Evolutionary conservation across 768 basidiomycete genomes (phyloP), one percentile per base, ranked within the genome.

Genomic region (Dendrothele bispora): DNA sequence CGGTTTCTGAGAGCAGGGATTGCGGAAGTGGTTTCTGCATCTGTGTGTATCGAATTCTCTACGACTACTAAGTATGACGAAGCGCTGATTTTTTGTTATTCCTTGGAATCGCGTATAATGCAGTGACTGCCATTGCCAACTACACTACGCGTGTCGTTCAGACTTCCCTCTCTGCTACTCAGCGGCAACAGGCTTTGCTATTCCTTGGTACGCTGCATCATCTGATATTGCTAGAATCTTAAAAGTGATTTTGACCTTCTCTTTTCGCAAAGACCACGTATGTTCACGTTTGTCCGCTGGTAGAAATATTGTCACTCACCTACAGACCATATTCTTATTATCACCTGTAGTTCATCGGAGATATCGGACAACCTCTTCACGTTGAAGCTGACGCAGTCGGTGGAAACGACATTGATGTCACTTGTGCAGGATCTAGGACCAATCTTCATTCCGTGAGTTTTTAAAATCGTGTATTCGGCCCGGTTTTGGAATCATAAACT

Each of bases 71-170:
- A 22, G 14, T 32, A 8, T n/a, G n/a, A n/a, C n/a, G n/a, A n/a
- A n/a, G n/a, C n/a, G n/a, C n/a, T n/a, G n/a, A n/a, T n/a, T n/a
- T n/a, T n/a, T n/a, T n/a, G n/a, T n/a, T n/a, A n/a, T n/a, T n/a
- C 34, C 20, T 27, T 39, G 18, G 20, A 15, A 22, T 22, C 21
- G 20, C 39, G 39, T 8, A 17, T 17, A 1, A 2, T 15, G 1
- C 43, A 80, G 79, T 80, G 46, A 72, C 68, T 28, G 79, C 80
- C 22, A 80, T 80, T 50, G 75, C 79, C 1, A 82, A 81, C 59
- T 81, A 80, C 55, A 83, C 79, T 3, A 67, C 61, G 12, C 74
- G 78, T 11, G 70, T 80, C 17, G 65, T 70, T 10, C 61, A 77
- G 42, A 69, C 72, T 4, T 58, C 63, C 5, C 66, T 81, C 18